Base-by-base conservation (phyloP, 306 rosid genomes). In the Echinosophora koreensis region DNA sequence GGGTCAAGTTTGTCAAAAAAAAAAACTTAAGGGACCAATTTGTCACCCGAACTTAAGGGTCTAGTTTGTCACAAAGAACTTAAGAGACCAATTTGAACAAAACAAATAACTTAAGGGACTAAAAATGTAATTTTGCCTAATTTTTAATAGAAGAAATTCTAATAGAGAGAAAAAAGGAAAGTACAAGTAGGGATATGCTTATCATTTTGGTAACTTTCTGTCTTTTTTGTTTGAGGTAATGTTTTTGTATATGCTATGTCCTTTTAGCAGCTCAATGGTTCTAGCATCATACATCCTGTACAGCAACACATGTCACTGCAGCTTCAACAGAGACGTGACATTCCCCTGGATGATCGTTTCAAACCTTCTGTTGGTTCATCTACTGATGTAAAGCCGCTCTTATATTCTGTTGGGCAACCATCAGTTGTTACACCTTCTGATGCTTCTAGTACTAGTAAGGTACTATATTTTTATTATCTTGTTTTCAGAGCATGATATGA, bases 291-390 rank as follows among this genome's bases (percentile, higher is more conserved):
- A 18, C 99, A 86, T 42, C 46, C 92, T 22, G 97, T 87, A 74
- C 97, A 86, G 74, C 92, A 81, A 59, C 87, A 80, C 69, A 80
- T 89, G 69, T 62, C 91, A 2, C 84, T 87, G 49, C 97, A 83
- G 81, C 86, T 92, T 84, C 98, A 89, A 74, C 98, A 82, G 78
- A 92, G 96, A 71, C 93, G 80, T 75, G 99, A 96, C 71, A 82
- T 60, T 82, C 71, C 86, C 56, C 46, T 86, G 66, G 96, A 91
- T 76, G 98, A 96, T 68, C 94, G 87, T 72, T 89, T 74, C 62
- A 96, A 83, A 83, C 46, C 83, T 44, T 76, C 89, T 66, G 80
- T 56, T 66, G 66, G 86, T 82, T 64, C 88, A 78, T 82, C 89
- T 28, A 83, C 71, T 65, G 98, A 91, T 61, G 72, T 66, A 56